Base-by-base conservation (phyloP, 768 basidiomycete species). In the Ephemerocybe angulata region DNA sequence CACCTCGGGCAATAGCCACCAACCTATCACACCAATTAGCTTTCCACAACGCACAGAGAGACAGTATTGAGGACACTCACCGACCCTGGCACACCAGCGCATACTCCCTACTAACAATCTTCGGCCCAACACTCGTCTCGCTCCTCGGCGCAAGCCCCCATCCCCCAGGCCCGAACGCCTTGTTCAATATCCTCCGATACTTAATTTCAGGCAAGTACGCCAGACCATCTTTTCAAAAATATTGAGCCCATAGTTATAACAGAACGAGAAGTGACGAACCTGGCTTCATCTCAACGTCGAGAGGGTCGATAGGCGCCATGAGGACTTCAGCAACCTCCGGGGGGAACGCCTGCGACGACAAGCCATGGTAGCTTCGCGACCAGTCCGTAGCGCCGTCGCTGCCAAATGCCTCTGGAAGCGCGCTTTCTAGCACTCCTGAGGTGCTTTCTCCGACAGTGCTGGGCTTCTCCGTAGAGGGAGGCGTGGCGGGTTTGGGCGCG, bases 181-280 rank as follows among this genome's bases (percentile, higher is more conserved):
- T 85, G 75, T 98, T 98, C 44, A 98, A 72, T 30, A 92, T 85
- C 22, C 96, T 83, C 17, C 96, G 82, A 65, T 98, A 98, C 67
- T 97, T 96, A 64, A 98, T 98, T 71, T 98, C 96, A 19, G 96
- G 96, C 6, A 98, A 84, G 71, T 98, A 98, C 11, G 97, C 72
- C 38, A 98, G 77, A 4, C 96, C 96, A 61, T 98, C 96, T 96
- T 54, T 7, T 5, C 21, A 10, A 40, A 31, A 53, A 19, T 57
- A n/a, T n/a, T n/a, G n/a, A n/a, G n/a, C n/a, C n/a, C n/a, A n/a
- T 17, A 21, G 47, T 37, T 24, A 52, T 28, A 37, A 50, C 33
- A 17, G 21, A 12, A 8, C 24, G 3, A 29, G 29, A 12, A 38
- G 30, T 38, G 54, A 72, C 84, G 49, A 43, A 89, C 94, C 95